Evolutionary conservation across 306 rosid species (phyloP).

Genomic region (Quercus glauca): DNA sequence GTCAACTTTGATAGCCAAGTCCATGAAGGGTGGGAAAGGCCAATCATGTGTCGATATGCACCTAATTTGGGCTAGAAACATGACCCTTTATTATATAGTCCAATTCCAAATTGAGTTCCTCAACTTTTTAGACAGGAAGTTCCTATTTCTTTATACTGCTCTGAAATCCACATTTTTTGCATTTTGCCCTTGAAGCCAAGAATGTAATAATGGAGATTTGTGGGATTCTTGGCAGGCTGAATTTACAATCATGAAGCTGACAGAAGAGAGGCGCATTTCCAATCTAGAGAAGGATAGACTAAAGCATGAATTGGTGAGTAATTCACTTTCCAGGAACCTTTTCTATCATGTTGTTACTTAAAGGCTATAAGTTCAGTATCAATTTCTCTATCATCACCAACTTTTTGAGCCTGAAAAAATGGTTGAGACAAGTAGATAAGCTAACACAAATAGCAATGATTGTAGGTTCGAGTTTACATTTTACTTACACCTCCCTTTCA

Average conservation of each 20-base stretch:
- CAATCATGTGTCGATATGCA: neutral
- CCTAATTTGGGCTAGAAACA: slow-evolving; percentile 4
- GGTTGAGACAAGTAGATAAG: neutral
- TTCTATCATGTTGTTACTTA: neutral
- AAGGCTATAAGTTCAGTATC: neutral
- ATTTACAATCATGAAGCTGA: slow-evolving; percentile 51
- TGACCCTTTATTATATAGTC: slow-evolving; percentile 17
- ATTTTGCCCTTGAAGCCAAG: neutral
- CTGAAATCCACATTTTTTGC: neutral
- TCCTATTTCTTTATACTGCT: slow-evolving; percentile 6
- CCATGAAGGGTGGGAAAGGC: neutral
- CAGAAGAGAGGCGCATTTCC: slow-evolving; percentile 50
- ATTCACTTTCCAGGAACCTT: neutral
- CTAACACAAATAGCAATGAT: neutral
- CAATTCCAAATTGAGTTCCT: slow-evolving; percentile 18
- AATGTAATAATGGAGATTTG: slow-evolving; percentile 14
- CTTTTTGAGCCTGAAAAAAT: neutral
- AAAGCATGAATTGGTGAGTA: slow-evolving; percentile 67
- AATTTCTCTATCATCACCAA: neutral
- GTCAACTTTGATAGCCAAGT: neutral
- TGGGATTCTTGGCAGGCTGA: slow-evolving; percentile 64
- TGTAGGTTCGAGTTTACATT: slow-evolving; percentile 3
- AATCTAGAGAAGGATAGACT: slow-evolving; percentile 54
- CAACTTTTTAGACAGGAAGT: neutral
- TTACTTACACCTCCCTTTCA: slow-evolving; percentile 2